Percentiles rank a stretch among this genome's conserved stretches.
Evolutionary conservation across 805 yeast species (phyloP).

Genomic region (Myxozyma monticola): DNA sequence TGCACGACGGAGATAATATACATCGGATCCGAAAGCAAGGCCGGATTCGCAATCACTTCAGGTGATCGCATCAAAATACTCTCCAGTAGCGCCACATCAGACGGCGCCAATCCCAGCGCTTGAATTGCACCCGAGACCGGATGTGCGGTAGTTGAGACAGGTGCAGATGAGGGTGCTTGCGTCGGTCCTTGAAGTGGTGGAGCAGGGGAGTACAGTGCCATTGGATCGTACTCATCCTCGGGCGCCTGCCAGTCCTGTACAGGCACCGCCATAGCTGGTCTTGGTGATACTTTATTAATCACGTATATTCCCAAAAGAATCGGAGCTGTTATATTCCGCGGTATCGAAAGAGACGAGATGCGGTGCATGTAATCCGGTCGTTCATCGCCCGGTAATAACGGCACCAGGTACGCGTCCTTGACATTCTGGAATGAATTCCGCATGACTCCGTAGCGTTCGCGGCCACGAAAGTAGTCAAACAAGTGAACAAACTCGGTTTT

Average conservation of each 20-base stretch:
- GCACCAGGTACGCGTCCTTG: conserved; percentile 63
- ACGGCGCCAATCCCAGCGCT: conserved; percentile 32
- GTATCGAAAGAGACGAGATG: conserved; percentile 10
- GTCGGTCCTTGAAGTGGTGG: neutral
- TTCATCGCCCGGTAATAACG: conserved; percentile 37
- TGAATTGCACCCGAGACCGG: neutral
- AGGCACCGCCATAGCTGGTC: too few species aligned
- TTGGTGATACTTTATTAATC: conserved; percentile 13
- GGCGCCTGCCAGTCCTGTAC: neutral
- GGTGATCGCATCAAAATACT: conserved; percentile 33
- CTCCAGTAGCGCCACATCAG: conserved; percentile 32
- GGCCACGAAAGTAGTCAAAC: conserved; percentile 49
- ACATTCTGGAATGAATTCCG: conserved; percentile 51
- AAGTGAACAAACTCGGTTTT: conserved; percentile 38
- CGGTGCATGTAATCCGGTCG: conserved; percentile 31
- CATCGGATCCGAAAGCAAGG: conserved; percentile 35
- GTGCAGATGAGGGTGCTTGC: neutral
- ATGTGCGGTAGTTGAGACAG: neutral
- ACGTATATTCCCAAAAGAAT: conserved; percentile 23
- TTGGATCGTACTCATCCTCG: conserved; percentile 2
- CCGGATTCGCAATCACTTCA: conserved; percentile 35
- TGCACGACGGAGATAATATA: conserved; percentile 35
- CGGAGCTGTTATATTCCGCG: conserved; percentile 1
- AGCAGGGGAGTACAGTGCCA: neutral
- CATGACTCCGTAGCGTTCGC: conserved; percentile 61